A percentile compares a stretch with the other conserved stretches of the same genome.
Evolutionary conservation across 2,329 filamentous ascomycete species (phyloP).

Genomic region (Chrysoporthe austroafricana): DNA sequence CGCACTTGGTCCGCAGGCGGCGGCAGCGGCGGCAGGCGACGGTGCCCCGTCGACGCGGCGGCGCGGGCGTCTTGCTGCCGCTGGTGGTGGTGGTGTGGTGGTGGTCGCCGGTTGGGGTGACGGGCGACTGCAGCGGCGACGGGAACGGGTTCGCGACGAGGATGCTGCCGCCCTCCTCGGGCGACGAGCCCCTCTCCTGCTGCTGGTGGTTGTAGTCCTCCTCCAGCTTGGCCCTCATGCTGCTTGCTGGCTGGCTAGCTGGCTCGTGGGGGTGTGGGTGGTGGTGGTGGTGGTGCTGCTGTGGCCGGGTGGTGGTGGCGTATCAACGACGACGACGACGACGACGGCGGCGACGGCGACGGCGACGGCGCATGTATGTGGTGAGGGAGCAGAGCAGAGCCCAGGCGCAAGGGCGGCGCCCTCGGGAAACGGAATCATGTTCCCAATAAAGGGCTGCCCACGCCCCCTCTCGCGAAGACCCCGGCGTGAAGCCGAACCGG

Average conservation of each 20-base stretch:
- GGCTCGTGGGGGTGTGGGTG: background rate
- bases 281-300: too few species aligned
- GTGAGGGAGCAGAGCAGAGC: too few species aligned
- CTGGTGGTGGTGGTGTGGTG: background rate
- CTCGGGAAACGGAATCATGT: conserved; percentile 13
- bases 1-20: conserved; percentile 29
- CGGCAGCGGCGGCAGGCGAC: conserved; percentile 30
- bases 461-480: background rate
- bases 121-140: conserved; percentile 22
- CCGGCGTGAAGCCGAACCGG: conserved; percentile 21
- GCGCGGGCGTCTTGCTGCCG: conserved; percentile 14
- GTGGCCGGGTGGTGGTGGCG: too few species aligned
- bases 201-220: background rate
- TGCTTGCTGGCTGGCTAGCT: background rate
- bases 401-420: too few species aligned
- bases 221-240: conserved; percentile 22
- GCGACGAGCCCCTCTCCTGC: conserved; percentile 18
- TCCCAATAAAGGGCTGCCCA: conserved; percentile 22
- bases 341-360: too few species aligned
- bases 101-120: conserved; percentile 7
- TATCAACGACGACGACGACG: too few species aligned
- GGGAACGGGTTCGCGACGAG: conserved; percentile 22
- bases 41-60: conserved; percentile 25
- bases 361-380: too few species aligned
- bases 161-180: conserved; percentile 27